Percentiles rank a stretch among this genome's conserved stretches.
Evolutionary conservation across 2,329 filamentous ascomycete genomes (phyloP).

Genomic region (Graphiopsis chlorocephala): DNA sequence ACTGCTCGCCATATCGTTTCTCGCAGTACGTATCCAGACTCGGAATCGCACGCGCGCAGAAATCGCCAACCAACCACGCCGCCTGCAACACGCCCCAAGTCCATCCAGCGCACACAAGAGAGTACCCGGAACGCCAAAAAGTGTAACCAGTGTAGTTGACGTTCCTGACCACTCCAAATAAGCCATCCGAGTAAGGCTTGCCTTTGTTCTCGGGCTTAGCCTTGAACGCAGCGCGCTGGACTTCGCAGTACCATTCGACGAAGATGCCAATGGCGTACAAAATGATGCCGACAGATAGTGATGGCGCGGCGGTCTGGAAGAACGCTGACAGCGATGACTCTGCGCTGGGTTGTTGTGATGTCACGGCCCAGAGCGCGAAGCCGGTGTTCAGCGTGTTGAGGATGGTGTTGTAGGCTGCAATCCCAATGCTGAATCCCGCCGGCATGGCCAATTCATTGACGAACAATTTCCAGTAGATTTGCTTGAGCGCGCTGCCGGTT

Average conservation of each 20-base stretch:
- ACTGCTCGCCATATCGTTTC: constrained; percentile 28
- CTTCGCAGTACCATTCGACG: constrained; percentile 27
- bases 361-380: constrained; percentile 23
- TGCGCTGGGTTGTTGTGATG: constrained; percentile 21
- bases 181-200: constrained; percentile 21
- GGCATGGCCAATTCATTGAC: constrained; percentile 23
- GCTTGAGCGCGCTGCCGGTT: constrained; percentile 24
- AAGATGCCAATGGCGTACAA: constrained; percentile 24
- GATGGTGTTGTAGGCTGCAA: constrained; percentile 26
- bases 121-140: constrained; percentile 22
- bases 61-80: constrained; percentile 24
- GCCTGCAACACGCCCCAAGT: constrained; percentile 19
- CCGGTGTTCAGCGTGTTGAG: constrained; percentile 27
- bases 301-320: constrained; percentile 11
- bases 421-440: constrained; percentile 16
- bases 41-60: constrained; percentile 26
- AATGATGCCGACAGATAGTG: constrained; percentile 19
- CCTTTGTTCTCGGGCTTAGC: constrained; percentile 21
- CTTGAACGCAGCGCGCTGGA: constrained; percentile 19
- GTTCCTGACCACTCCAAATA: constrained; percentile 21
- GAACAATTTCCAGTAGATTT: constrained; percentile 29
- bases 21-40: constrained; percentile 28
- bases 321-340: constrained; percentile 15
- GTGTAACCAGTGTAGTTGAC: constrained; percentile 22
- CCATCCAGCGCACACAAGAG: constrained; percentile 25